Evolutionary conservation across 106 monocot genomes (phyloP), one percentile per base, ranked within the genome.

Genomic region (Cymbidium sinense): DNA sequence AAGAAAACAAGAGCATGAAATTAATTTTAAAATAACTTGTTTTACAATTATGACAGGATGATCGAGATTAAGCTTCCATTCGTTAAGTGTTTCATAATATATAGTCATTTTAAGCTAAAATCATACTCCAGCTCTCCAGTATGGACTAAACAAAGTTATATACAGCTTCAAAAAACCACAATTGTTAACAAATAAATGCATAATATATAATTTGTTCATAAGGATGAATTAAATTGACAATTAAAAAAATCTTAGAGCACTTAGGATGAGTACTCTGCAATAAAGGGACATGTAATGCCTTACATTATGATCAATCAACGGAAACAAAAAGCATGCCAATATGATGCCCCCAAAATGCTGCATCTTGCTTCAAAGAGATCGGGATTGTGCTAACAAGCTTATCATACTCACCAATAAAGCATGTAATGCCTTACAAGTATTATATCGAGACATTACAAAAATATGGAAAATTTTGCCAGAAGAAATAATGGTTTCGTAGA

Each of bases 1-100:
- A 83, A 1, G 4, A 78, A 77, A 47, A 43, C 43, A 76, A 76
- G 28, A 33, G 61, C 9, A 72, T 21, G 18, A 21, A 30, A 39
- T 50, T 62, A 43, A 73, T 72, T 34, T 34, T 50, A 31, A 28
- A 8, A 62, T 20, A 71, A 72, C 35, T 30, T 30, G 6, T 20
- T 35, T n/a, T 8, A 35, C 19, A 39, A 21, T 72, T 37, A 2
- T 34, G 2, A 36, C 15, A 43, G 43, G 73, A 73, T 73, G 20
- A 27, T 43, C 35, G 20, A 55, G 29, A 12, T 65, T 29, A 31
- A 11, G 30, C 12, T 65, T 65, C 12, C 65, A 31, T 31, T 30
- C 65, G 31, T 30, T 30, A 21, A 29, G 31, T 6, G 30, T 11
- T 65, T 29, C 31, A 9, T 30, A 31, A 30, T 65, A 65, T 13